Conservation (phyloP, 306 rosid genomes). For the Vicia sativa region DNA sequence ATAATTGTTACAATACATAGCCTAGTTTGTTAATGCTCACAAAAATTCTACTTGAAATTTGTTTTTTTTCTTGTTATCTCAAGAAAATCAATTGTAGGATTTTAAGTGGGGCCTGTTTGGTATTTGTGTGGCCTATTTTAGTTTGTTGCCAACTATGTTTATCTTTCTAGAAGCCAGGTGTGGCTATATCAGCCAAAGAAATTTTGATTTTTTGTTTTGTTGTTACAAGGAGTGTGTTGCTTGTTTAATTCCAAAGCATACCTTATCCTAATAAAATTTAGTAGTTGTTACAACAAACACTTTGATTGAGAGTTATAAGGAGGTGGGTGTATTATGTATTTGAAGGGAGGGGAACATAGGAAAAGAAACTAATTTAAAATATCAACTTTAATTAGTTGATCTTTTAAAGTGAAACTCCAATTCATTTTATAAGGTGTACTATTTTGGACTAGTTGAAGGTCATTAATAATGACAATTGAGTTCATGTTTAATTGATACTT, state of each 20-base stretch:
- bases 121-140: slow-evolving; percentile 36
- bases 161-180: slow-evolving; percentile 39
- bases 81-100: background rate
- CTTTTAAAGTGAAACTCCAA: no score
- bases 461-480: no score
- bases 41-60: background rate
- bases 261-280: background rate
- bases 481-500: no score
- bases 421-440: no score
- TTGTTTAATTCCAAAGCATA: background rate
- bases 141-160: slow-evolving; percentile 10
- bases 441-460: no score
- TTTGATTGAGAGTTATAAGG: background rate
- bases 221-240: background rate
- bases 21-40: background rate
- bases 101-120: slow-evolving; percentile 31
- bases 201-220: background rate
- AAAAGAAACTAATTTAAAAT: no score
- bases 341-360: no score
- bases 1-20: background rate
- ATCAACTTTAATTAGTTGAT: no score
- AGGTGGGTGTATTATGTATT: background rate
- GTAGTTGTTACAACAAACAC: background rate
- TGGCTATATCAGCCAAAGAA: slow-evolving; percentile 37
- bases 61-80: background rate